Evolutionary conservation across 768 basidiomycete genomes (phyloP), one percentile per base, ranked within the genome.

Genomic region (Naganishia randhawae): DNA sequence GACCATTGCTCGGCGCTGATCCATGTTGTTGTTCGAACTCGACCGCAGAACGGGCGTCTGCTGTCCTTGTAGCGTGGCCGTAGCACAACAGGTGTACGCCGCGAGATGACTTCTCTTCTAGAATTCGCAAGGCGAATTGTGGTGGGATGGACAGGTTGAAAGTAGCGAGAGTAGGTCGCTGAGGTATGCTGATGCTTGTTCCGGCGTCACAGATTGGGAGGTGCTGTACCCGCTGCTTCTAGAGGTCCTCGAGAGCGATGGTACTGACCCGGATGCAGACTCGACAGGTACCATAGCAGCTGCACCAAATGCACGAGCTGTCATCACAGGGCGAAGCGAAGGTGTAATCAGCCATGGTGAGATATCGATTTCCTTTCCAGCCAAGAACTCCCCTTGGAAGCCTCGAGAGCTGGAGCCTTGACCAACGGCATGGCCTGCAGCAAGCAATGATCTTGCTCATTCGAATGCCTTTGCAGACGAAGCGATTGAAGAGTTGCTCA

Each of bases 71-170:
- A 10, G 29, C 39, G 22, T 29, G 50, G 14, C 67, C 62, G 62
- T 67, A 70, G 6, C 73, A 71, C 50, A 77, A 71, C n/a, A 71
- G 50, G 33, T 80, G 77, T 9, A 69, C 71, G 57, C 71, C 73
- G n/a, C 73, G 71, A 61, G 73, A 80, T 45, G 77, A 78, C 74
- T 78, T 78, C 65, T 80, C 77, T 0, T 77, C 78, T 19, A 80
- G 67, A 61, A 77, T 76, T 45, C 76, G 77, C 3, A 80, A 70
- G 4, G 77, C 72, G 10, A 78, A 71, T n/a, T 65, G 52, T 1
- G 75, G 74, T 19, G 77, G 72, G 68, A 76, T 51, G 67, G 65
- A n/a, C 69, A 67, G 13, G 70, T 51, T 16, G 73, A 55, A 9
- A 76, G 75, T 1, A 80, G 65, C 41, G 65, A 51, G 37, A 80